phyloP scores from a whole-genome alignment of 202 grass and related monocot genomes.

The Zizania palustris region DNA sequence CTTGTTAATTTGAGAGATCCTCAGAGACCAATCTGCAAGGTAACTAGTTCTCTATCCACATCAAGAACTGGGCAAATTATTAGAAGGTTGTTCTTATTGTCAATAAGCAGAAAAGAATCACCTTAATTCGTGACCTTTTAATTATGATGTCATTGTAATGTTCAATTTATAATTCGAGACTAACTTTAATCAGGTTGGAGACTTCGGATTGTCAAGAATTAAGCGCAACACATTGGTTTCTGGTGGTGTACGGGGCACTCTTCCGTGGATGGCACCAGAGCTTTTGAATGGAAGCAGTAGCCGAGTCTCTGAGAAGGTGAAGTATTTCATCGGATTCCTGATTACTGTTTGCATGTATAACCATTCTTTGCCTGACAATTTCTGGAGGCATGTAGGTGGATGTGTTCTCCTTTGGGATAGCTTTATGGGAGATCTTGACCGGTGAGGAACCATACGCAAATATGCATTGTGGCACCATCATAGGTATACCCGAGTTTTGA shows the following conservation, averaged over 20 bases:
- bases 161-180: conserved; percentile 24
- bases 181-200: conserved; percentile 74
- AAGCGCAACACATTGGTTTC: conserved; percentile 96
- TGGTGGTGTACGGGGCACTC: conserved; percentile 93
- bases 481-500: conserved; percentile 56
- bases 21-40: conserved; percentile 99
- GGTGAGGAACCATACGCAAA: conserved; percentile 89
- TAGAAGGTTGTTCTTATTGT: conserved; percentile 2
- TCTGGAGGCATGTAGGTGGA: conserved; percentile 60
- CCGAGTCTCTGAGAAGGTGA: conserved; percentile 88
- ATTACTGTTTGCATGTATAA: conserved; percentile 6
- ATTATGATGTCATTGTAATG: not conserved
- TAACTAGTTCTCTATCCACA: conserved; percentile 42
- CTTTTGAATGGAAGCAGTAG: conserved; percentile 92
- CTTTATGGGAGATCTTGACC: conserved; percentile 92
- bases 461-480: conserved; percentile 95
- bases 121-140: conserved; percentile 21
- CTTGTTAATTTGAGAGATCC: conserved; percentile 92
- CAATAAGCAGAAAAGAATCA: conserved; percentile 19
- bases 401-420: conserved; percentile 98
- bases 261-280: conserved; percentile 99
- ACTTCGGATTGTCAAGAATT: conserved; percentile 98
- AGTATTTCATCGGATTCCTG: conserved; percentile 10
- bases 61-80: conserved; percentile 4
- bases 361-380: conserved; percentile 30